phyloP scores from a whole-genome alignment of 1,284 basidiomycete genomes.

The Trametes hirsuta region DNA sequence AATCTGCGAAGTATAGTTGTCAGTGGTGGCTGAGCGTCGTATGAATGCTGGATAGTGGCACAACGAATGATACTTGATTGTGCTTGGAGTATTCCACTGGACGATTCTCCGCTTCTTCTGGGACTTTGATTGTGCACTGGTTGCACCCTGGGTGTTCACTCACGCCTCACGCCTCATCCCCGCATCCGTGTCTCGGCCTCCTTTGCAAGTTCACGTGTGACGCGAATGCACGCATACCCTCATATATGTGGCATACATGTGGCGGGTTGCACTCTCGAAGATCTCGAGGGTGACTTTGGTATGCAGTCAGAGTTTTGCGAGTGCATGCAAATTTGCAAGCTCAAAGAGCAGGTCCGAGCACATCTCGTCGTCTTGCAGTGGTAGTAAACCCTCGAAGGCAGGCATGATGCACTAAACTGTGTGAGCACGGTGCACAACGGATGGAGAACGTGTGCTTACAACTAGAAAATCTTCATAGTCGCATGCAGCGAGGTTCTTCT shows the following conservation, averaged over 20 bases:
- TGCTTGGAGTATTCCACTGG: no score
- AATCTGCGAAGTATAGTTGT: not conserved
- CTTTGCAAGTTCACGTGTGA: not conserved
- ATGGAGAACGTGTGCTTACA: conserved; percentile 9
- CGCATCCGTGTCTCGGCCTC: not conserved
- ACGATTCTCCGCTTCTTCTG: not conserved
- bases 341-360: conserved; percentile 32
- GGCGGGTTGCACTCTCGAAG: not conserved
- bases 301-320: conserved; percentile 38
- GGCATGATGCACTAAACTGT: conserved; percentile 24
- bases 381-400: conserved; percentile 33
- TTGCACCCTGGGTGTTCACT: not conserved
- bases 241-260: not conserved
- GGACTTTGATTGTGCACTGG: not conserved
- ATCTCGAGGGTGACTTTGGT: not conserved
- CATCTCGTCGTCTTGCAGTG: conserved; percentile 21
- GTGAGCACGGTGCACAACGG: no score
- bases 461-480: conserved; percentile 37
- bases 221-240: not conserved
- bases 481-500: conserved; percentile 34
- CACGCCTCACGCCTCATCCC: not conserved
- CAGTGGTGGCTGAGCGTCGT: not conserved
- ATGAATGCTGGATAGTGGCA: no score
- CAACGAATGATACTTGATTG: no score
- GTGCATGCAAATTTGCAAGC: conserved; percentile 34